Conservation (phyloP, 106 monocot genomes). For the Apostasia ramifera region DNA sequence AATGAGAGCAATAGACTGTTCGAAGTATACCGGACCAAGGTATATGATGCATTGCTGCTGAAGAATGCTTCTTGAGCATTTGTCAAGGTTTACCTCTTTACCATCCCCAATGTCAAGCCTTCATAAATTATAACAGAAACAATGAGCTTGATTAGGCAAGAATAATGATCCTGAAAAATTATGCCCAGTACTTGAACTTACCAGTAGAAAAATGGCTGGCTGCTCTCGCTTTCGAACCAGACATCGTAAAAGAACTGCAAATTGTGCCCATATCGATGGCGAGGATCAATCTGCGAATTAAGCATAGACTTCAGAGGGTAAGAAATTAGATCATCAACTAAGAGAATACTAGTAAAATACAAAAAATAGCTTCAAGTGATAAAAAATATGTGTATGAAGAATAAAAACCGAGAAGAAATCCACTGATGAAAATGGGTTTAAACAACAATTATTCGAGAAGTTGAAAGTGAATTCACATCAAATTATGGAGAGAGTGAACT, state of each 20-base stretch:
- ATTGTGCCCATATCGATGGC: conserved; percentile 53
- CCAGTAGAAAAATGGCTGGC: conserved; percentile 55
- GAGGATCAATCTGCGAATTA: conserved; percentile 48
- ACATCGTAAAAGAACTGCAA: conserved; percentile 40
- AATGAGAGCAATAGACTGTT: not conserved
- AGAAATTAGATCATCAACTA: too few species aligned
- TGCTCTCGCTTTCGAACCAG: conserved; percentile 40
- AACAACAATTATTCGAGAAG: not conserved
- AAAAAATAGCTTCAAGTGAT: too few species aligned
- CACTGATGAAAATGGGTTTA: not conserved
- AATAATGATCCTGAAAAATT: conserved; percentile 33
- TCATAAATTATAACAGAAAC: not conserved
- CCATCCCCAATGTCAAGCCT: conserved; percentile 41
- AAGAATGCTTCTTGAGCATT: conserved; percentile 23
- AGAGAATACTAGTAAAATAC: too few species aligned
- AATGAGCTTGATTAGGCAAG: not conserved
- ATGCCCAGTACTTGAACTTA: conserved; percentile 5
- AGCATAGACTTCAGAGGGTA: too few species aligned
- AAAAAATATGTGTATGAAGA: not conserved
- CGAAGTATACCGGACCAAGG: conserved; percentile 28
- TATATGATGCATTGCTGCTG: conserved; percentile 27
- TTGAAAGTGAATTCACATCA: not conserved
- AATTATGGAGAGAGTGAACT: conserved; percentile 2
- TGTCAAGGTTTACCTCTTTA: conserved; percentile 32
- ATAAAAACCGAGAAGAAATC: not conserved